Conservation (phyloP, 768 basidiomycete species). For the Boletus rubescentipes region DNA sequence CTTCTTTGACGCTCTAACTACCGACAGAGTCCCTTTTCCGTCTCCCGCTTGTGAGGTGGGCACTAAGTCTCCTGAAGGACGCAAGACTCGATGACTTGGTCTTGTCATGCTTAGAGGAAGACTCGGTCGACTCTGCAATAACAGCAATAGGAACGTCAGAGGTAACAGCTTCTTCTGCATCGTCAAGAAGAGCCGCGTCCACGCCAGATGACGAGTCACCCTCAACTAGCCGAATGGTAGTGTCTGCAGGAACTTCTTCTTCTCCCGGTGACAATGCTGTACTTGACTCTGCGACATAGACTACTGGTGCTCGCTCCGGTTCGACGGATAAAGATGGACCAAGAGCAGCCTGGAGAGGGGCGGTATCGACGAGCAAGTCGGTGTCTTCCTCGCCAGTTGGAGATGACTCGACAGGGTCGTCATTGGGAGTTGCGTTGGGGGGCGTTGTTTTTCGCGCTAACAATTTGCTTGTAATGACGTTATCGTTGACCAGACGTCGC, state of each 20-base stretch:
- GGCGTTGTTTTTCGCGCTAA: constrained; percentile 10
- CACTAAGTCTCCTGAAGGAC: constrained; percentile 55
- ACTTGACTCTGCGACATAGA: constrained; percentile 12
- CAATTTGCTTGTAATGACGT: constrained; percentile 15
- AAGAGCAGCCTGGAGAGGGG: constrained; percentile 31
- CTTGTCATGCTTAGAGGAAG: constrained; percentile 44
- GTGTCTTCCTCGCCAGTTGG: constrained; percentile 35
- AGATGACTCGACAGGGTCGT: constrained; percentile 19
- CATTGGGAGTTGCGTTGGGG: constrained; percentile 10
- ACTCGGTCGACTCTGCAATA: constrained; percentile 33
- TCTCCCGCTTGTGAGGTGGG: constrained; percentile 38
- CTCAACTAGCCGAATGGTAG: constrained; percentile 61
- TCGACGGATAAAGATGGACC: constrained; percentile 32
- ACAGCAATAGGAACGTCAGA: constrained; percentile 39
- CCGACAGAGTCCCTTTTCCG: constrained; percentile 54
- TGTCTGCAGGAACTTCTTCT: constrained; percentile 31
- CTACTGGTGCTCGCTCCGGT: constrained; percentile 2
- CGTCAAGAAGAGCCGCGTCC: constrained; percentile 32
- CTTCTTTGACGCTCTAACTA: constrained; percentile 48
- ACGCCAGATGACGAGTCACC: constrained; percentile 42
- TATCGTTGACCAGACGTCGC: constrained; percentile 31
- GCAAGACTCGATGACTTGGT: constrained; percentile 51
- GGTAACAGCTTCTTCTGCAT: constrained; percentile 31
- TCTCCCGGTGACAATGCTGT: constrained; percentile 5
- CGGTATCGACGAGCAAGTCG: constrained; percentile 50